phyloP scores from a whole-genome alignment of 1,284 basidiomycete genomes.

The Termitomyces sp. region DNA sequence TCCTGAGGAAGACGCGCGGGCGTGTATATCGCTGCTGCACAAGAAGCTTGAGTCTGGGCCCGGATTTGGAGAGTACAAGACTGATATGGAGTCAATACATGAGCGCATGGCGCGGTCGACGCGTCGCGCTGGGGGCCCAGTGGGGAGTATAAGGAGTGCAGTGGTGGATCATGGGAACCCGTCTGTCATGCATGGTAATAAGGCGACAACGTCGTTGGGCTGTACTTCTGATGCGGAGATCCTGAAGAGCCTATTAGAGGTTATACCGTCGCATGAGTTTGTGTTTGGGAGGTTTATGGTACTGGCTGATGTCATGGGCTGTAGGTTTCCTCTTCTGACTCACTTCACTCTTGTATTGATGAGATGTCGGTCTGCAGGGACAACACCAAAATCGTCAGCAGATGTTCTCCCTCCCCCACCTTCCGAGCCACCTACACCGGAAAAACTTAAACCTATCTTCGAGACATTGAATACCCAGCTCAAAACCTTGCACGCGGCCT shows the following conservation, averaged over 20 bases:
- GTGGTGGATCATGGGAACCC: slow-evolving; percentile 87
- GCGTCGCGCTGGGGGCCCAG: slow-evolving; percentile 33
- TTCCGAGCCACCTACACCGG: slow-evolving; percentile 29
- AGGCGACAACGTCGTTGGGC: slow-evolving; percentile 68
- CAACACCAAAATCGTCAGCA: slow-evolving; percentile 43
- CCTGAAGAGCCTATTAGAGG: slow-evolving; percentile 56
- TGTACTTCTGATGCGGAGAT: slow-evolving; percentile 78
- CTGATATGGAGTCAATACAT: slow-evolving; percentile 82
- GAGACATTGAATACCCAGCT: slow-evolving; percentile 58
- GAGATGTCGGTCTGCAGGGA: slow-evolving; percentile 36
- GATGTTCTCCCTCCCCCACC: slow-evolving; percentile 32
- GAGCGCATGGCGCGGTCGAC: slow-evolving; percentile 66
- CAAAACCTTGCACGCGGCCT: slow-evolving; percentile 52
- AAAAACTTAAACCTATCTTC: slow-evolving; percentile 34
- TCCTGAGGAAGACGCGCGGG: slow-evolving; percentile 86
- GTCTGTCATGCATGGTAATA: slow-evolving; percentile 73
- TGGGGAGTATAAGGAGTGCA: slow-evolving; percentile 50
- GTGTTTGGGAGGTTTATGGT: slow-evolving; percentile 78
- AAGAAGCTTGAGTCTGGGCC: slow-evolving; percentile 78
- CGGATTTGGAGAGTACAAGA: slow-evolving; percentile 81
- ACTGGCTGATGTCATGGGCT: slow-evolving; percentile 71
- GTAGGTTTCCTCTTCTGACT: slow-evolving; percentile 40
- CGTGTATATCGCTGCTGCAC: slow-evolving; percentile 77
- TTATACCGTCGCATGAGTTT: slow-evolving; percentile 68
- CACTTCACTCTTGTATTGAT: not conserved